These are phyloP conservation scores for Arabidopsis thaliana DNA, from an alignment of 345 rosid genomes.

Conservation along the genomic window DNA sequence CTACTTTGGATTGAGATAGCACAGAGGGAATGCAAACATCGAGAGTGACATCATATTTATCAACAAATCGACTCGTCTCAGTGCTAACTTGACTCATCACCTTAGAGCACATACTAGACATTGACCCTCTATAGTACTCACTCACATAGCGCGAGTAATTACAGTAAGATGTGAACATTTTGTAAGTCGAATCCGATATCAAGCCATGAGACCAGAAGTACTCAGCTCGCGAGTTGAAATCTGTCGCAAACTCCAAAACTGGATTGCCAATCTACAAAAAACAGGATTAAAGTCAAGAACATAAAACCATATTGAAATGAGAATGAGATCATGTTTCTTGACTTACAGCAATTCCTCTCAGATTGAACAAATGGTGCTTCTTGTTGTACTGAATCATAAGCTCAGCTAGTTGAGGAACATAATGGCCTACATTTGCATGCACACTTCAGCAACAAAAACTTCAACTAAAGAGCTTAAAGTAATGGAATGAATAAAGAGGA, in stretches of 20 bases:
- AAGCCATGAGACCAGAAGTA: constrained; percentile 98
- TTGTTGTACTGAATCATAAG: constrained; percentile 82
- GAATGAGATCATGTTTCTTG: neutral
- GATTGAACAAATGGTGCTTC: constrained; percentile 74
- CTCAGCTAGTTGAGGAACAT: constrained; percentile 89
- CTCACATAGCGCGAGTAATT: constrained; percentile 90
- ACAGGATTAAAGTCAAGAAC: neutral
- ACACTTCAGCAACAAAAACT: neutral
- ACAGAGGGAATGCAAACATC: constrained; percentile 89
- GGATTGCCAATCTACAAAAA: constrained; percentile 87
- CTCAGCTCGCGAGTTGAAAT: constrained; percentile 93
- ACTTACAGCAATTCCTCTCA: constrained; percentile 95
- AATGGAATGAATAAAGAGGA: neutral
- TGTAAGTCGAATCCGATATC: constrained; percentile 88
- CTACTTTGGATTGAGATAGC: constrained; percentile 73
- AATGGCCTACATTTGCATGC: constrained; percentile 64
- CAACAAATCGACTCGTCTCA: constrained; percentile 91
- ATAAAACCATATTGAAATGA: constrained; percentile 7
- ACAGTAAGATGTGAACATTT: constrained; percentile 81
- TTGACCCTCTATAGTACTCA: constrained; percentile 78
- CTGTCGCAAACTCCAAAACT: constrained; percentile 81
- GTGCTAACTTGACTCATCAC: constrained; percentile 82
- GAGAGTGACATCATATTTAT: constrained; percentile 95
- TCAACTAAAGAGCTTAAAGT: neutral
- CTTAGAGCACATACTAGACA: constrained; percentile 77